Conservation (phyloP, 108 stramenopile species). For the Skeletonema costatum region DNA sequence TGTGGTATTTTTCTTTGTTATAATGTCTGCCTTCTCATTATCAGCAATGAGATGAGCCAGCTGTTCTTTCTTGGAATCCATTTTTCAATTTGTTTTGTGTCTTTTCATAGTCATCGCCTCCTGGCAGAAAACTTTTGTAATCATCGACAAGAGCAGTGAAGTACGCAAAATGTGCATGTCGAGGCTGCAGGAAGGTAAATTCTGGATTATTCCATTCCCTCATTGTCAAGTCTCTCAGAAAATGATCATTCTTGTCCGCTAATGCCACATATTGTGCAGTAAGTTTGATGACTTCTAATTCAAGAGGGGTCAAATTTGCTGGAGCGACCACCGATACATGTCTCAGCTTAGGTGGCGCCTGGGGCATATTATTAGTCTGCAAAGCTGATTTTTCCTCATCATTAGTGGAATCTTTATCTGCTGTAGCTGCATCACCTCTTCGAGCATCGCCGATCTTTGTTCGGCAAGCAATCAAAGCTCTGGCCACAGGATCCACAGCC, state of each 20-base stretch:
- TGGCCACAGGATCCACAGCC: slow-evolving; percentile 80
- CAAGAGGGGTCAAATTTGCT: slow-evolving; percentile 66
- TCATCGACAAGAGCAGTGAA: slow-evolving; percentile 95
- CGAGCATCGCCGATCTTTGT: slow-evolving; percentile 51
- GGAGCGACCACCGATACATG: slow-evolving; percentile 83
- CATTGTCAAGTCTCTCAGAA: slow-evolving; percentile 74
- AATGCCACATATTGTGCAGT: slow-evolving; percentile 97
- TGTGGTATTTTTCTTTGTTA: background rate
- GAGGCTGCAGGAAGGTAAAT: slow-evolving; percentile 95
- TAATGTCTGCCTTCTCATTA: background rate
- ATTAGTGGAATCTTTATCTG: background rate
- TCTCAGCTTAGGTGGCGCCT: slow-evolving; percentile 74
- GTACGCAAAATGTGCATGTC: slow-evolving; percentile 92
- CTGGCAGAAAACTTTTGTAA: slow-evolving; percentile 84
- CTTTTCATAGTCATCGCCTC: slow-evolving; percentile 49
- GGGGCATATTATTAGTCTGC: slow-evolving; percentile 9
- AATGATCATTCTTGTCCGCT: slow-evolving; percentile 69
- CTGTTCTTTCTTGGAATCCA: slow-evolving; percentile 31
- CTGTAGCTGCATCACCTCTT: background rate
- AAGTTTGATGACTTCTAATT: slow-evolving; percentile 91
- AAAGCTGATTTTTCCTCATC: background rate
- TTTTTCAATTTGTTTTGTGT: slow-evolving; percentile 11
- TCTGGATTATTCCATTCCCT: slow-evolving; percentile 89
- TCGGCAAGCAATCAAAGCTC: slow-evolving; percentile 60
- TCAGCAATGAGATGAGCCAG: slow-evolving; percentile 25